phyloP scores from a whole-genome alignment of 2,329 filamentous ascomycete species.

The Samsoniella hepiali region DNA sequence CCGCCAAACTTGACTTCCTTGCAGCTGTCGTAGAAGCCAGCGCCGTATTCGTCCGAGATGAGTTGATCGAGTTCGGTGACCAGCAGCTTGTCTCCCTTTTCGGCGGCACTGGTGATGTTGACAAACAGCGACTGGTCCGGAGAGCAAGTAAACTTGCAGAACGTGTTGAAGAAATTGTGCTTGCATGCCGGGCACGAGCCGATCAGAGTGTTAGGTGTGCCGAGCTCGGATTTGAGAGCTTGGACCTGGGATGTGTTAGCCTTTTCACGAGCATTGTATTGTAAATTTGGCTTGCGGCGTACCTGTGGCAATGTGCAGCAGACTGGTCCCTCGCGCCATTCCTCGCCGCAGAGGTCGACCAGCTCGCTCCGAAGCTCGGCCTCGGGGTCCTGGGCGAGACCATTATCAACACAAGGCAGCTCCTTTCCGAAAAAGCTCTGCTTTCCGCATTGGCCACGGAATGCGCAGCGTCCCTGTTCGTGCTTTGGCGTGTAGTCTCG shows the following conservation, averaged over 20 bases:
- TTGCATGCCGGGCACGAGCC: slow-evolving; percentile 95
- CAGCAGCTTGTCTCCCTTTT: slow-evolving; percentile 53
- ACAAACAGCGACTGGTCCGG: slow-evolving; percentile 94
- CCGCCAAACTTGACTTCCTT: slow-evolving; percentile 98
- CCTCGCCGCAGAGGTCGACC: slow-evolving; percentile 77
- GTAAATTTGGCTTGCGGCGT: slow-evolving; percentile 21
- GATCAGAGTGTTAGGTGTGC: slow-evolving; percentile 83
- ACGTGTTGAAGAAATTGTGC: slow-evolving; percentile 97
- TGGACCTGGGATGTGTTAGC: slow-evolving; percentile 55
- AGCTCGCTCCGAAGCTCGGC: slow-evolving; percentile 71
- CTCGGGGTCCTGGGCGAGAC: slow-evolving; percentile 69
- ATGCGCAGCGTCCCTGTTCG: slow-evolving; percentile 83
- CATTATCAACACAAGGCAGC: slow-evolving; percentile 91
- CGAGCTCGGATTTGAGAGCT: slow-evolving; percentile 76
- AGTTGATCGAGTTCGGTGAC: slow-evolving; percentile 90
- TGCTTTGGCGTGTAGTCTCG: slow-evolving; percentile 58
- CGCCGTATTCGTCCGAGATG: slow-evolving; percentile 77
- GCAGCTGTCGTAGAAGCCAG: slow-evolving; percentile 92
- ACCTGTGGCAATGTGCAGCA: slow-evolving; percentile 84
- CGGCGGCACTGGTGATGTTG: slow-evolving; percentile 76
- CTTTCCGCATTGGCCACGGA: slow-evolving; percentile 88
- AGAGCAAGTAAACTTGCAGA: slow-evolving; percentile 97
- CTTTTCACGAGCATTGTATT: neutral
- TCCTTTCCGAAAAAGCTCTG: slow-evolving; percentile 86
- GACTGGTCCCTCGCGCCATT: slow-evolving; percentile 80